These are phyloP conservation scores for Psilocybe azurescens DNA, from an alignment of 768 basidiomycete genomes.

Conservation along the genomic window DNA sequence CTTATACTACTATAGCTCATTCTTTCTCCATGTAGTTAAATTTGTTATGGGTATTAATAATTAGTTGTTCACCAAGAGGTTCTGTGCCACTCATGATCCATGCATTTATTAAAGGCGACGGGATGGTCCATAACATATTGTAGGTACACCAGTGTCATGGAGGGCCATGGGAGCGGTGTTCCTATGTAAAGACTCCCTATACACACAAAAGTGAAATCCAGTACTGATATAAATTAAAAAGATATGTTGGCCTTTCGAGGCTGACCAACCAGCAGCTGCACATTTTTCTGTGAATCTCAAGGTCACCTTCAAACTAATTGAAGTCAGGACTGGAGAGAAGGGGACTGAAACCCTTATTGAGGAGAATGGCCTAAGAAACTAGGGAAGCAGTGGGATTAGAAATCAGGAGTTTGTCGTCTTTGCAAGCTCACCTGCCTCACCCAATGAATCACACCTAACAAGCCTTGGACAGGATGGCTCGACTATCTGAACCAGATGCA, in stretches of 20 bases:
- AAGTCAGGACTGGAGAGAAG: not conserved
- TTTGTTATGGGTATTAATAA: too few species aligned
- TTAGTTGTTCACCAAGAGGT: too few species aligned
- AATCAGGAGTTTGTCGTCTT: slow-evolving; percentile 11
- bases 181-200: slow-evolving; percentile 12
- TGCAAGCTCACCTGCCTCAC: too few species aligned
- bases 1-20: too few species aligned
- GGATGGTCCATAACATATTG: slow-evolving; percentile 22
- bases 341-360: slow-evolving; percentile 13
- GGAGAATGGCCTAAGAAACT: slow-evolving; percentile 10
- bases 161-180: slow-evolving; percentile 9
- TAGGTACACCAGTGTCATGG: not conserved
- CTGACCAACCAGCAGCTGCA: slow-evolving; percentile 14
- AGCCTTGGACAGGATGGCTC: too few species aligned
- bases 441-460: too few species aligned
- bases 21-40: too few species aligned
- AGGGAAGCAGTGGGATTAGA: slow-evolving; percentile 13
- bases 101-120: slow-evolving; percentile 7
- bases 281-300: not conserved
- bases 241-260: slow-evolving; percentile 19
- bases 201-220: not conserved
- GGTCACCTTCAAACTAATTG: too few species aligned
- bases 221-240: not conserved
- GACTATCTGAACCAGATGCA: too few species aligned
- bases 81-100: slow-evolving; percentile 8